Conservation (phyloP, 495 filamentous ascomycete genomes). For the Penicillium salamii region DNA sequence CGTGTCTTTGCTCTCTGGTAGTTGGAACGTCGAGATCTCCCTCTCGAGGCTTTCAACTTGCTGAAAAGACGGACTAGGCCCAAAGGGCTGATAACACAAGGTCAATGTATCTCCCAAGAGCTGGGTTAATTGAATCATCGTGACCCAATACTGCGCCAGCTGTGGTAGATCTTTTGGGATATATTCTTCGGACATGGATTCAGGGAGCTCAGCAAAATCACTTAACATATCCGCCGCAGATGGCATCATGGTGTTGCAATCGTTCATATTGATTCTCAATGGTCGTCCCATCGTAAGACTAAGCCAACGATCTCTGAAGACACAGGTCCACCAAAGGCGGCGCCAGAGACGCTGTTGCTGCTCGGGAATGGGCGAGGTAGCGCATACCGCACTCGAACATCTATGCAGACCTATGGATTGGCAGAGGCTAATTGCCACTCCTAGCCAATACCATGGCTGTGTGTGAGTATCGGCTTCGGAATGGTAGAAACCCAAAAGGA, state of each 20-base stretch:
- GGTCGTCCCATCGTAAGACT: conserved; percentile 35
- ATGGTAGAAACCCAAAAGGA: conserved; percentile 40
- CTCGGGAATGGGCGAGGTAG: conserved; percentile 15
- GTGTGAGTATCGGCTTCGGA: conserved; percentile 35
- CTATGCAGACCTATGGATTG: conserved; percentile 37
- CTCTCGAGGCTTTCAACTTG: conserved; percentile 26
- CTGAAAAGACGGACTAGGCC: conserved; percentile 8
- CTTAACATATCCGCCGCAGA: conserved; percentile 24
- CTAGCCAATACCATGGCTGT: conserved; percentile 38
- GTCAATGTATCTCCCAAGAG: conserved; percentile 22
- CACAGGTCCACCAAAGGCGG: conserved; percentile 41
- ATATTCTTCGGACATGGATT: conserved; percentile 1
- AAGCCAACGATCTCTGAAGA: conserved; percentile 40
- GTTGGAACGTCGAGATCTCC: conserved; percentile 11
- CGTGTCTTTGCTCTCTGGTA: conserved; percentile 18
- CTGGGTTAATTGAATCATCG: conserved; percentile 24
- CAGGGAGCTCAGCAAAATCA: conserved; percentile 19
- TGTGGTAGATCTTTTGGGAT: conserved; percentile 21
- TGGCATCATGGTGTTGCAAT: conserved; percentile 31
- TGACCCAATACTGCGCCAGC: conserved; percentile 30
- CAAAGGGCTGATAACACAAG: conserved; percentile 18
- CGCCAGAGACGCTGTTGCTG: conserved; percentile 33
- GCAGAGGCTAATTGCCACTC: conserved; percentile 31
- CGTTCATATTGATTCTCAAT: conserved; percentile 33
- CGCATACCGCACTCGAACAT: conserved; percentile 16